These are phyloP conservation scores for Anethum foeniculum DNA, from an alignment of 140 eudicot genomes.

Conservation along the genomic window DNA sequence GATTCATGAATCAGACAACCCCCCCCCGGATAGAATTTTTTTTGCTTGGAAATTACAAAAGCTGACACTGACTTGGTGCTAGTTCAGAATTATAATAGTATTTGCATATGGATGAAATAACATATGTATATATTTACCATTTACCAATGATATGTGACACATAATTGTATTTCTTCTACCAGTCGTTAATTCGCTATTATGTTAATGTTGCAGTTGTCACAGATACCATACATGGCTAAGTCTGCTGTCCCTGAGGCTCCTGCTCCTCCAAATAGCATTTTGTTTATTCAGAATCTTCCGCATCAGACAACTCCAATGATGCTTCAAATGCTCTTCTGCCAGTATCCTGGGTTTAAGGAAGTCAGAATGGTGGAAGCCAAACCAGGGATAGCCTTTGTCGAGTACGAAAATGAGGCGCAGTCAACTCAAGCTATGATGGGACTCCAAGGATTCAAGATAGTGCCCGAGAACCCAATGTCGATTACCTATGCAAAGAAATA, in stretches of 20 bases:
- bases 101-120: not conserved
- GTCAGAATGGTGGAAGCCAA: slow-evolving; percentile 96
- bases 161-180: not conserved
- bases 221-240: slow-evolving; percentile 65
- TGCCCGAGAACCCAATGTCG: slow-evolving; percentile 65
- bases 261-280: slow-evolving; percentile 87
- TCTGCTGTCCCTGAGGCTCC: slow-evolving; percentile 72
- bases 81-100: not conserved
- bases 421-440: slow-evolving; percentile 83
- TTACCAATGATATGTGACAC: not conserved
- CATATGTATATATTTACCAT: not conserved
- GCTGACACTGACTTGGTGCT: not conserved
- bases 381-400: slow-evolving; percentile 94
- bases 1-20: not conserved
- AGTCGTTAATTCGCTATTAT: not conserved
- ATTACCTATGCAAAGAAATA: slow-evolving; percentile 91
- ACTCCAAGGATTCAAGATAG: slow-evolving; percentile 79
- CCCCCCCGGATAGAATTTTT: not conserved
- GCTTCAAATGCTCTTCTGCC: slow-evolving; percentile 86
- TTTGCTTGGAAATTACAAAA: not conserved
- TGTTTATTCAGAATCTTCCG: slow-evolving; percentile 84
- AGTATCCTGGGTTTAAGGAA: slow-evolving; percentile 88
- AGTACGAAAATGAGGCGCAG: slow-evolving; percentile 82
- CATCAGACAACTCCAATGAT: slow-evolving; percentile 78
- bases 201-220: slow-evolving; percentile 63